Evolutionary conservation across 192 early-diverging fungal genomes (phyloP).

Genomic region (Backusella mclennaniae): DNA sequence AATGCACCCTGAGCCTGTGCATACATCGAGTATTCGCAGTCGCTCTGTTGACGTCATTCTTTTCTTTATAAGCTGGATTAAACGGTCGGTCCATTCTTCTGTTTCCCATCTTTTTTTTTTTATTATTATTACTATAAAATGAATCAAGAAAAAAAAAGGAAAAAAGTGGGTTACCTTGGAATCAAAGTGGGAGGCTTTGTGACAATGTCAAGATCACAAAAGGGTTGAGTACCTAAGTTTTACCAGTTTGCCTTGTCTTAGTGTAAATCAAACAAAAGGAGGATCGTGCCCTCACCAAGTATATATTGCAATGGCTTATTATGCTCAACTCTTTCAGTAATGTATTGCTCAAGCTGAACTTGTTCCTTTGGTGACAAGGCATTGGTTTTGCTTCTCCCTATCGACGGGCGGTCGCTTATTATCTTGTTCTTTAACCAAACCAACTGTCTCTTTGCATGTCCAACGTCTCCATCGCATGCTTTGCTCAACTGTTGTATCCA

Average conservation of each 20-base stretch:
- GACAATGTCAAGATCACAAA: slow-evolving; percentile 71
- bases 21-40: slow-evolving; percentile 79
- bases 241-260: not conserved
- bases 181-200: slow-evolving; percentile 79
- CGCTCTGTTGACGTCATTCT: slow-evolving; percentile 11
- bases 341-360: slow-evolving; percentile 34
- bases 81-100: slow-evolving; percentile 82
- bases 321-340: slow-evolving; percentile 54
- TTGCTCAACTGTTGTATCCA: slow-evolving; percentile 16
- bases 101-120: slow-evolving; percentile 75
- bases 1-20: slow-evolving; percentile 88
- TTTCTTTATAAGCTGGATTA: slow-evolving; percentile 49
- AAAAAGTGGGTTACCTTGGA: slow-evolving; percentile 55
- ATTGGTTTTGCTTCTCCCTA: not conserved
- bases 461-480: slow-evolving; percentile 15
- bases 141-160: too few species aligned
- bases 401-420: not conserved
- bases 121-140: not conserved
- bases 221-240: slow-evolving; percentile 71
- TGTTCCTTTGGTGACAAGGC: slow-evolving; percentile 27
- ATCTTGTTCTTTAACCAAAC: slow-evolving; percentile 32
- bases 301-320: slow-evolving; percentile 94
- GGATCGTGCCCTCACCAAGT: slow-evolving; percentile 42
- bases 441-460: slow-evolving; percentile 22
- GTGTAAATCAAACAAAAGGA: not conserved